A percentile compares a stretch with the other conserved stretches of the same genome.
Conservation (phyloP, 2,329 filamentous ascomycete genomes). For the Mycosphaerella arachidis region DNA sequence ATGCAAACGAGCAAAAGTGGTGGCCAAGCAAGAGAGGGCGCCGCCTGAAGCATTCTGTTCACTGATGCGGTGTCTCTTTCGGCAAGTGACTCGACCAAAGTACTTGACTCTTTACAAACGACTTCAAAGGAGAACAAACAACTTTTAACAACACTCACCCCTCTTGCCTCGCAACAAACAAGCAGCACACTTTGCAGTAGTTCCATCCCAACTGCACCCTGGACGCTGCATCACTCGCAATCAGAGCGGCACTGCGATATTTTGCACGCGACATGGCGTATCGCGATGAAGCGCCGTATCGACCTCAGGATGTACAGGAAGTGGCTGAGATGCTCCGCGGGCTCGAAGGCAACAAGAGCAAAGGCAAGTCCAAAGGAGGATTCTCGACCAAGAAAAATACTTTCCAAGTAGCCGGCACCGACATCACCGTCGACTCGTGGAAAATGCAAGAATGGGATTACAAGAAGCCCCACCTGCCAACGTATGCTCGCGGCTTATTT, state of each 20-base stretch:
- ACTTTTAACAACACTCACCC: background rate
- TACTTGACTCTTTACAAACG: background rate
- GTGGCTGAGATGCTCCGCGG: slow-evolving; percentile 61
- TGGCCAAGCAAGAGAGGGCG: background rate
- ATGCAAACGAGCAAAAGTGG: background rate
- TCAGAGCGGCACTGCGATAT: background rate
- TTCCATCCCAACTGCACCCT: background rate
- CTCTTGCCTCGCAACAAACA: background rate
- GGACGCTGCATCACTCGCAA: background rate
- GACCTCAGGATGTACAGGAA: slow-evolving; percentile 64
- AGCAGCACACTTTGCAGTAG: background rate
- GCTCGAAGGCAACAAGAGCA: slow-evolving; percentile 58
- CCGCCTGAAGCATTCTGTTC: background rate
- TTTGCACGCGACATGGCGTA: slow-evolving; percentile 46
- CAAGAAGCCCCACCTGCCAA: slow-evolving; percentile 79
- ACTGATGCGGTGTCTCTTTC: background rate
- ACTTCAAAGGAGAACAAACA: background rate
- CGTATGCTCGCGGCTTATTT: slow-evolving; percentile 89
- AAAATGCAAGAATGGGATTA: slow-evolving; percentile 94
- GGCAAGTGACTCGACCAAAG: background rate
- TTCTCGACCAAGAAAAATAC: slow-evolving; percentile 78
- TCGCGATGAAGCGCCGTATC: slow-evolving; percentile 54
- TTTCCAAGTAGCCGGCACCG: slow-evolving; percentile 63
- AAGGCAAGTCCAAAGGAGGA: slow-evolving; percentile 45
- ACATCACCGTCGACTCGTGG: slow-evolving; percentile 81